Evolutionary conservation across 208 protist genomes (phyloP).

Genomic region (Leishmania martiniquensis): DNA sequence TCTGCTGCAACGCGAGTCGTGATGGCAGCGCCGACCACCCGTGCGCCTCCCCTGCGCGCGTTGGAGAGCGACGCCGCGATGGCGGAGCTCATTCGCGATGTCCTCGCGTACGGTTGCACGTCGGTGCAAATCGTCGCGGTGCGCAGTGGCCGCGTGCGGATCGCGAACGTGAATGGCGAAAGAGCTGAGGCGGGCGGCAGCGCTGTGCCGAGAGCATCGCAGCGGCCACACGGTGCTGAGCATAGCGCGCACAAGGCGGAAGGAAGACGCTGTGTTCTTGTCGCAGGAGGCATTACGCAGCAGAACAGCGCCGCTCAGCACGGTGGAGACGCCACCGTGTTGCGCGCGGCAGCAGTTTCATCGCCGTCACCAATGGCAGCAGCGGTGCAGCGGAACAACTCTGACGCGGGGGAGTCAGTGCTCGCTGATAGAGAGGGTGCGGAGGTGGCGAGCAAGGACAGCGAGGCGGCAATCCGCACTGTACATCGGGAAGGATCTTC

Average conservation of each 20-base stretch:
- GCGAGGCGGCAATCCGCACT: not conserved
- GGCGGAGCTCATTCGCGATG: slow-evolving; percentile 12
- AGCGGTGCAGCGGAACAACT: not conserved
- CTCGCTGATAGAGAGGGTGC: not conserved
- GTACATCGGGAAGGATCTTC: not conserved
- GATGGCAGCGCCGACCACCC: slow-evolving; percentile 10
- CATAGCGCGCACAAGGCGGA: not conserved
- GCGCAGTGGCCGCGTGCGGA: slow-evolving; percentile 23
- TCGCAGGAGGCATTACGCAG: not conserved
- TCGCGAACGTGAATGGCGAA: not conserved
- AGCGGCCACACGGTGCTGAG: not conserved
- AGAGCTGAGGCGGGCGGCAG: not conserved
- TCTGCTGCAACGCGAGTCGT: not conserved
- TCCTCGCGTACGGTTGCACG: slow-evolving; percentile 13
- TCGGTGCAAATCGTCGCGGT: slow-evolving; percentile 32
- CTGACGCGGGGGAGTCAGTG: not conserved
- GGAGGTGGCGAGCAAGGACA: not conserved
- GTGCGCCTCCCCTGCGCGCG: slow-evolving; percentile 18
- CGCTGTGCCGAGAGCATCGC: not conserved
- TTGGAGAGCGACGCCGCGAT: slow-evolving; percentile 25
- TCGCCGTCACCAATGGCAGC: not conserved
- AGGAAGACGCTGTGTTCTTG: not conserved
- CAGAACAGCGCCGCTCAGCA: not conserved
- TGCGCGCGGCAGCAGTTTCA: not conserved
- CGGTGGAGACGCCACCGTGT: not conserved